phyloP scores from a whole-genome alignment of 805 yeast genomes.

The Candida chilensis region DNA sequence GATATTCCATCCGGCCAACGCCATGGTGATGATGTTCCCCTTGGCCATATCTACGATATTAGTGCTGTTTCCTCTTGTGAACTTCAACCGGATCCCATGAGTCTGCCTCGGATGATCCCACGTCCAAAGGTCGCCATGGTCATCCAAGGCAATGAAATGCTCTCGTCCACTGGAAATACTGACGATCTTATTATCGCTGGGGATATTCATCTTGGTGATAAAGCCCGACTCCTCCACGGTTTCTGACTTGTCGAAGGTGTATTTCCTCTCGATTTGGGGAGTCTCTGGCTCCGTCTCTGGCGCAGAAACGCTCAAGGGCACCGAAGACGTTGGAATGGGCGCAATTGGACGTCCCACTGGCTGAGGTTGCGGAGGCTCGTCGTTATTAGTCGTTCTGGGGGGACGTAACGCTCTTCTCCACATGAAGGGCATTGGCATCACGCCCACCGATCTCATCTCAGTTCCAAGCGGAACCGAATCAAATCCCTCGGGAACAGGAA shows the following conservation, averaged over 20 bases:
- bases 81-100: slow-evolving; percentile 33
- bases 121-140: slow-evolving; percentile 36
- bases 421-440: neutral
- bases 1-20: slow-evolving; percentile 62
- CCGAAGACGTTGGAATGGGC: too few species aligned
- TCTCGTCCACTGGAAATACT: slow-evolving; percentile 55
- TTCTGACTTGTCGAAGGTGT: too few species aligned
- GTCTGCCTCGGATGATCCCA: slow-evolving; percentile 45
- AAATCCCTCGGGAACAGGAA: slow-evolving; percentile 1
- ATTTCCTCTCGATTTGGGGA: too few species aligned
- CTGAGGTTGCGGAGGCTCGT: too few species aligned
- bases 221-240: slow-evolving; percentile 9
- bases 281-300: too few species aligned
- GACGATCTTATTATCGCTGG: slow-evolving; percentile 20
- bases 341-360: too few species aligned
- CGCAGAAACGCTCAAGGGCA: too few species aligned
- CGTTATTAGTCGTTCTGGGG: too few species aligned
- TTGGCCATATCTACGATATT: slow-evolving; percentile 6
- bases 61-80: slow-evolving; percentile 15
- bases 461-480: neutral
- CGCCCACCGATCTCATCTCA: neutral
- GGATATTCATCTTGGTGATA: slow-evolving; percentile 12
- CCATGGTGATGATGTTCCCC: slow-evolving; percentile 26
- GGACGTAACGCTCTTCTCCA: neutral
- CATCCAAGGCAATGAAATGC: slow-evolving; percentile 55